These are phyloP conservation scores for Trichophyton benhamiae DNA, from an alignment of 2,329 filamentous ascomycete genomes.

Conservation along the genomic window DNA sequence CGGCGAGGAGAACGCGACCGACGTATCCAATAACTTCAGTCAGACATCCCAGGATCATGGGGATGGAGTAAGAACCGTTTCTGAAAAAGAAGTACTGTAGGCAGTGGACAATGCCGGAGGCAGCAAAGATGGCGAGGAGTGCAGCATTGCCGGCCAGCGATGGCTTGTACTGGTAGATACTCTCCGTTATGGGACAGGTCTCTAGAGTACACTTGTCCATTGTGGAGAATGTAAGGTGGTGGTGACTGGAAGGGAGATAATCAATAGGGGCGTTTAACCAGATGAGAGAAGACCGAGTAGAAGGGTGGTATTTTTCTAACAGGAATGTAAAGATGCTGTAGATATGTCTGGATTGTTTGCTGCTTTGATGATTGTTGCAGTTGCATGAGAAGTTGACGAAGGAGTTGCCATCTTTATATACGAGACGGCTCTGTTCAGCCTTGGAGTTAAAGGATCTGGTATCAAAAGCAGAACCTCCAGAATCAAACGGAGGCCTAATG, in stretches of 20 bases:
- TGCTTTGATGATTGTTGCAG: background rate
- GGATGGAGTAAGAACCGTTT: constrained; percentile 33
- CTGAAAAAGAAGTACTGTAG: constrained; percentile 27
- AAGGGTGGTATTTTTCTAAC: background rate
- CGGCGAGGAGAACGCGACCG: constrained; percentile 45
- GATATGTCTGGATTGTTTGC: background rate
- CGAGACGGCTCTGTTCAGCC: background rate
- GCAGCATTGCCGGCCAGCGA: constrained; percentile 30
- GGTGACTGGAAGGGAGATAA: background rate
- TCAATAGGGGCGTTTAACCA: background rate
- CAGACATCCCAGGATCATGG: constrained; percentile 45
- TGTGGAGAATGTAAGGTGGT: background rate
- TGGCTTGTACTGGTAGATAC: constrained; percentile 36
- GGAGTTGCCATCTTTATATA: background rate
- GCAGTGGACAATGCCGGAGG: constrained; percentile 29
- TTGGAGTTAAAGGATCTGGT: background rate
- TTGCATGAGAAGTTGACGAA: background rate
- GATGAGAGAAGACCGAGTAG: background rate
- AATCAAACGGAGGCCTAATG: background rate
- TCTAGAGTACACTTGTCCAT: constrained; percentile 23
- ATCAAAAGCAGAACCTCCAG: background rate
- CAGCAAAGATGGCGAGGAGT: constrained; percentile 34
- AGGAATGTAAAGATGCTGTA: background rate
- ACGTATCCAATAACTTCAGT: constrained; percentile 51
- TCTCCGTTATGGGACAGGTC: constrained; percentile 28